phyloP scores from a whole-genome alignment of 495 filamentous ascomycete genomes.

The Tuber aestivum region DNA sequence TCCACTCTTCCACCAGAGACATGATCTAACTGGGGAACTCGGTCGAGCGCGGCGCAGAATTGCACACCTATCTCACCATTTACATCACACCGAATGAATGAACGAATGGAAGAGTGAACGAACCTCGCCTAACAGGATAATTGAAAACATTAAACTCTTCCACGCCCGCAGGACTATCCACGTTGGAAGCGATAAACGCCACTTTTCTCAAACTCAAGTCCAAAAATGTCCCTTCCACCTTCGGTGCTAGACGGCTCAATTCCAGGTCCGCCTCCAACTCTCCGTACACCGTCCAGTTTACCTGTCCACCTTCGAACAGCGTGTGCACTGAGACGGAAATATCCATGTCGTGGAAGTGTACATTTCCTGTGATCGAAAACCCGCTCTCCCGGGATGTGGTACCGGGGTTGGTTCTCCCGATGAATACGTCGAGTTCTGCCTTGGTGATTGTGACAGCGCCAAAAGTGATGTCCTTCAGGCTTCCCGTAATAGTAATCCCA shows the following conservation, averaged over 20 bases:
- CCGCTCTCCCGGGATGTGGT: slow-evolving; percentile 23
- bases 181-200: slow-evolving; percentile 29
- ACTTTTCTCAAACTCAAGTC: slow-evolving; percentile 23
- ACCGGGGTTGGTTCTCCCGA: slow-evolving; percentile 17
- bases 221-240: slow-evolving; percentile 28
- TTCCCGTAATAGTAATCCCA: slow-evolving; percentile 22
- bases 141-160: slow-evolving; percentile 24
- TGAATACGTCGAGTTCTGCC: slow-evolving; percentile 21
- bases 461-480: slow-evolving; percentile 20
- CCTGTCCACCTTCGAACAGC: slow-evolving; percentile 15
- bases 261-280: slow-evolving; percentile 18
- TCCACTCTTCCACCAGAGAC: slow-evolving; percentile 16
- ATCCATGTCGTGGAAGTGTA: slow-evolving; percentile 16
- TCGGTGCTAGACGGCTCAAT: slow-evolving; percentile 12
- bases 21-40: slow-evolving; percentile 16
- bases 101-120: background rate
- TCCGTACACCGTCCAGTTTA: slow-evolving; percentile 27
- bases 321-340: slow-evolving; percentile 26
- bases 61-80: slow-evolving; percentile 20
- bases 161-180: slow-evolving; percentile 15
- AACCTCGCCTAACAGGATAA: slow-evolving; percentile 31
- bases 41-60: slow-evolving; percentile 29
- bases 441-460: slow-evolving; percentile 17
- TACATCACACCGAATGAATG: background rate
- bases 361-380: slow-evolving; percentile 28